phyloP scores from a whole-genome alignment of 345 rosid genomes.

The Brassica incana region DNA sequence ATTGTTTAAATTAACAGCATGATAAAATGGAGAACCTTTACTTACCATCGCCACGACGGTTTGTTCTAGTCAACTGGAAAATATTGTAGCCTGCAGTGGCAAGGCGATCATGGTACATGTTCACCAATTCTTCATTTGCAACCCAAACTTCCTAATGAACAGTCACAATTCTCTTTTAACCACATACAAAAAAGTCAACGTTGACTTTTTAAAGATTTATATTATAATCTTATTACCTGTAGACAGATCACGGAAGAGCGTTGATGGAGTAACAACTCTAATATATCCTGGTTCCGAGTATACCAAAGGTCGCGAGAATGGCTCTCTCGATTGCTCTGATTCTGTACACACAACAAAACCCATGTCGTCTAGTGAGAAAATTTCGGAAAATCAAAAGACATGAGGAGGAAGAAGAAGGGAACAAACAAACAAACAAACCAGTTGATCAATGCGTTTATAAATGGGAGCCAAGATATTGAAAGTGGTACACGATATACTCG shows the following conservation, averaged over 20 bases:
- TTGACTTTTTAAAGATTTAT: not conserved
- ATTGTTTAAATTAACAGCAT: not conserved
- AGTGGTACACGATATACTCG: slow-evolving; percentile 69
- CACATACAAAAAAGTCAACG: not conserved
- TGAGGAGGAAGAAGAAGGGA: not conserved
- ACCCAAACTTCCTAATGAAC: slow-evolving; percentile 74
- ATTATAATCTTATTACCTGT: slow-evolving; percentile 47
- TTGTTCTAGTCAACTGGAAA: slow-evolving; percentile 66
- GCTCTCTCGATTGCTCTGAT: slow-evolving; percentile 67
- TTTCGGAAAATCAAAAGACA: not conserved
- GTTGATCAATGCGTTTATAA: slow-evolving; percentile 64
- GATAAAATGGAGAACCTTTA: not conserved
- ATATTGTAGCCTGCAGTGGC: slow-evolving; percentile 59
- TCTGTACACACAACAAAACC: slow-evolving; percentile 37
- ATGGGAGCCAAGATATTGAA: slow-evolving; percentile 85
- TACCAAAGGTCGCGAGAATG: slow-evolving; percentile 58
- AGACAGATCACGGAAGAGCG: slow-evolving; percentile 71
- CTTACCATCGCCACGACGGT: slow-evolving; percentile 64
- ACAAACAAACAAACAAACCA: slow-evolving; percentile 37
- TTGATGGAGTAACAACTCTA: slow-evolving; percentile 64
- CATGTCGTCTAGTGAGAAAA: not conserved
- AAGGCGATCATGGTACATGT: slow-evolving; percentile 60
- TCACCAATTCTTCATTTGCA: slow-evolving; percentile 70
- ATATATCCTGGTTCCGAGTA: slow-evolving; percentile 54
- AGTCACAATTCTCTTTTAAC: not conserved